Base-by-base conservation (phyloP, 306 rosid species). In the Nissolia schottii region DNA sequence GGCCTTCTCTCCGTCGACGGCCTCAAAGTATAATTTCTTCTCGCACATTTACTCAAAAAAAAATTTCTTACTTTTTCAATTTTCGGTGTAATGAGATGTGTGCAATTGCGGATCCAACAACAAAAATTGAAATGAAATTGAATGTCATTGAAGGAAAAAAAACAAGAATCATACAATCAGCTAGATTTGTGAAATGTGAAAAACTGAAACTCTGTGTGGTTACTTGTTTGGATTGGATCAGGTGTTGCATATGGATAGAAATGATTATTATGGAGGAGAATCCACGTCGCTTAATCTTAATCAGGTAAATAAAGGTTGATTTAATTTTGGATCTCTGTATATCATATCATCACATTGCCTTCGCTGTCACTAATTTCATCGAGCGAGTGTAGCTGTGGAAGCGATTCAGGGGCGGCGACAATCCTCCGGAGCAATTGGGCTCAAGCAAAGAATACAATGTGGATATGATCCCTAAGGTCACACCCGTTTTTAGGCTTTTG, bases 391-490 rank as follows among this genome's bases (percentile, higher is more conserved):
- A 86, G 90, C 82, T 83, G 14, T 86, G 86, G 88, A 81, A 79
- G 81, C 85, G 86, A 28, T 86, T 74, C 65, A 72, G 82, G 68
- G 87, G 83, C 53, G 35, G 51, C 24, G 84, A 54, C 34, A 14
- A 58, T 67, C 86, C 79, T 64, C 78, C 74, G 5, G 77, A 73
- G 46, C 16, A 64, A 5, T 54, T 86, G 54, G 90, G 88, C n/a
- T 18, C 80, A 54, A 75, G 83, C 76, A 81, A 50, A 56, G 88
- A 86, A 25, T 86, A 86, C 86, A 86, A 86, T 65, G 86, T 86
- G 37, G 90, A 86, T 72, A 86, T 86, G 90, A 73, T 83, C 48
- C 88, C 90, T 4, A 86, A 83, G 87, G 90, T 86, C n/a, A 66
- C 18, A 15, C 28, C 24, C 7, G 31, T 19, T 37, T 37, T 56